Conservation (phyloP, 2,329 filamentous ascomycete genomes). For the Rutstroemia sp. region DNA sequence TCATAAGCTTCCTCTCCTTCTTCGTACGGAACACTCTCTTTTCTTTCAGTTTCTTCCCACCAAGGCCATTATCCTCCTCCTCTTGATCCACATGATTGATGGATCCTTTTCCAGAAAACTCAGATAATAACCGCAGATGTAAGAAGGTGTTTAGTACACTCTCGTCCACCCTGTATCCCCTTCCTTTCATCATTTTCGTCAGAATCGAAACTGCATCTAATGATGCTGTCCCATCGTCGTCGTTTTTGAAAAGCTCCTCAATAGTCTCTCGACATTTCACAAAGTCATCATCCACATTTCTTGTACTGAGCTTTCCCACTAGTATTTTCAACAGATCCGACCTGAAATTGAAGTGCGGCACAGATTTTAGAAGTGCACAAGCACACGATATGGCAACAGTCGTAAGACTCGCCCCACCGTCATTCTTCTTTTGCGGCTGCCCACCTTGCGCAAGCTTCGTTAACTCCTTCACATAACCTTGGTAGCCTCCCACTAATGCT, state of each 20-base stretch:
- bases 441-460: conserved; percentile 57
- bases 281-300: conserved; percentile 66
- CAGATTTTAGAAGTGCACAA: conserved; percentile 69
- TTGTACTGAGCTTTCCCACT: conserved; percentile 71
- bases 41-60: conserved; percentile 56
- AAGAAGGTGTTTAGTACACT: conserved; percentile 85
- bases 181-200: conserved; percentile 85
- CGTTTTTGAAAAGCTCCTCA: conserved; percentile 73
- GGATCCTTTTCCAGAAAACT: conserved; percentile 80
- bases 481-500: conserved; percentile 76
- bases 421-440: conserved; percentile 31
- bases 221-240: conserved; percentile 84
- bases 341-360: conserved; percentile 97
- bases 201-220: conserved; percentile 80
- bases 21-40: conserved; percentile 88
- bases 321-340: conserved; percentile 81
- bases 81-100: conserved; percentile 61
- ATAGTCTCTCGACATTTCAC: conserved; percentile 70
- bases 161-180: conserved; percentile 76
- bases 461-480: conserved; percentile 73
- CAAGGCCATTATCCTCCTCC: conserved; percentile 34
- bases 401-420: conserved; percentile 46
- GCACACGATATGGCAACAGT: conserved; percentile 79
- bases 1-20: conserved; percentile 70
- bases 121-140: conserved; percentile 77